Percentiles rank a stretch among this genome's conserved stretches.
phyloP scores from a whole-genome alignment of 2,329 filamentous ascomycete species.

The Nemania sp. region DNA sequence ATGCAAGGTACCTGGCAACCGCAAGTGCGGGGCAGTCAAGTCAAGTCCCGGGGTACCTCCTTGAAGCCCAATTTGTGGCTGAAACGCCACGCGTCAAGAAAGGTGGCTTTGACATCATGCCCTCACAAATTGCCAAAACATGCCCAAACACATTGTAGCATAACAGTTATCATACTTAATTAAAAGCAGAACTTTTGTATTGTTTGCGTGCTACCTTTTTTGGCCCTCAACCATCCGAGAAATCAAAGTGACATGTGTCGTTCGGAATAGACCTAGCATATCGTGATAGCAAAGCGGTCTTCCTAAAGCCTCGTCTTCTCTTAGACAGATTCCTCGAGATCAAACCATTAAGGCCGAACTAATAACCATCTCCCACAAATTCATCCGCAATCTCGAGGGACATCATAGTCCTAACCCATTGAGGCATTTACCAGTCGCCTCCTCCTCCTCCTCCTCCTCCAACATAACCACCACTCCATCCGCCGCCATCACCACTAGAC shows the following conservation, averaged over 20 bases:
- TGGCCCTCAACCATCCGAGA: slow-evolving; percentile 20
- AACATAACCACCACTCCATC: slow-evolving; percentile 11
- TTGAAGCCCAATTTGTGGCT: slow-evolving; percentile 40
- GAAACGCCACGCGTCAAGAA: slow-evolving; percentile 41
- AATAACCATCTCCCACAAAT: background rate
- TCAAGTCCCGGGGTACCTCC: background rate
- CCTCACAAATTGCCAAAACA: background rate
- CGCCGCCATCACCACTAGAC: background rate
- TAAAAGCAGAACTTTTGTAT: slow-evolving; percentile 27
- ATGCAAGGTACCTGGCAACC: slow-evolving; percentile 29
- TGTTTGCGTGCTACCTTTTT: slow-evolving; percentile 32
- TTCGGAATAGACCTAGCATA: slow-evolving; percentile 19
- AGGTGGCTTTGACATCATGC: background rate
- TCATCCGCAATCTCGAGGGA: background rate
- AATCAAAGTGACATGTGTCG: slow-evolving; percentile 15
- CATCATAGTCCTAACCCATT: background rate
- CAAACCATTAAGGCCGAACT: slow-evolving; percentile 7
- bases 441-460: too few species aligned
- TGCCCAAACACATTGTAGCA: background rate
- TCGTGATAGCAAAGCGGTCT: slow-evolving; percentile 11
- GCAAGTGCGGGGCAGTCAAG: slow-evolving; percentile 20
- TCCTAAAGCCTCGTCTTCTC: slow-evolving; percentile 31
- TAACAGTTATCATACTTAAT: background rate
- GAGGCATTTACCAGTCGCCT: slow-evolving; percentile 12
- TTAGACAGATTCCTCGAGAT: slow-evolving; percentile 20